phyloP scores from a whole-genome alignment of 2,329 filamentous ascomycete genomes.

The Exophiala calicioides region DNA sequence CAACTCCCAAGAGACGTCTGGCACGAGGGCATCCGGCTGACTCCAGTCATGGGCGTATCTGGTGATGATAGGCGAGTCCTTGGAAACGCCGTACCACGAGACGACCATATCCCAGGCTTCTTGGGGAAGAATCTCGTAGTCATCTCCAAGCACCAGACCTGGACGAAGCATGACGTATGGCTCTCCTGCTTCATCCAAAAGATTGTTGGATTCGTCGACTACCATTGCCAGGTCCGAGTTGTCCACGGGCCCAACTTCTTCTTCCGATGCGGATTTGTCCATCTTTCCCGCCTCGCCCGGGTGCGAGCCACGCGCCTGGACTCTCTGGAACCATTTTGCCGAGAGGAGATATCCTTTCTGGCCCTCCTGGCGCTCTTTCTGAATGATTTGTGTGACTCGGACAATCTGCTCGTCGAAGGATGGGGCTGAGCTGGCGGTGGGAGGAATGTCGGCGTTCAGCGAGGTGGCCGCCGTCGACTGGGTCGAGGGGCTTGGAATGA shows the following conservation, averaged over 20 bases:
- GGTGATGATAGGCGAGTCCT: conserved; percentile 69
- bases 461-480: conserved; percentile 38
- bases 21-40: conserved; percentile 52
- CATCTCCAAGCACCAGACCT: conserved; percentile 63
- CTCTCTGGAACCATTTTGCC: conserved; percentile 72
- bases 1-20: conserved; percentile 78
- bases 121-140: conserved; percentile 75
- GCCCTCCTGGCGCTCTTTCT: conserved; percentile 62
- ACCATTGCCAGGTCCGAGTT: conserved; percentile 78
- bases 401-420: conserved; percentile 71
- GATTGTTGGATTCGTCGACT: conserved; percentile 43
- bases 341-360: conserved; percentile 78
- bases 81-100: conserved; percentile 76
- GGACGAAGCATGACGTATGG: conserved; percentile 72
- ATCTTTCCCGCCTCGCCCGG: conserved; percentile 51
- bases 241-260: conserved; percentile 76
- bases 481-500: conserved; percentile 43
- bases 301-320: conserved; percentile 66
- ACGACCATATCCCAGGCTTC: conserved; percentile 80
- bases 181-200: conserved; percentile 50
- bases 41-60: conserved; percentile 75
- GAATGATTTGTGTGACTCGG: conserved; percentile 63
- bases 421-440: conserved; percentile 37
- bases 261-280: conserved; percentile 61
- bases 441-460: conserved; percentile 30